Conservation (phyloP, 768 basidiomycete species). For the Kwoniella sp. region DNA sequence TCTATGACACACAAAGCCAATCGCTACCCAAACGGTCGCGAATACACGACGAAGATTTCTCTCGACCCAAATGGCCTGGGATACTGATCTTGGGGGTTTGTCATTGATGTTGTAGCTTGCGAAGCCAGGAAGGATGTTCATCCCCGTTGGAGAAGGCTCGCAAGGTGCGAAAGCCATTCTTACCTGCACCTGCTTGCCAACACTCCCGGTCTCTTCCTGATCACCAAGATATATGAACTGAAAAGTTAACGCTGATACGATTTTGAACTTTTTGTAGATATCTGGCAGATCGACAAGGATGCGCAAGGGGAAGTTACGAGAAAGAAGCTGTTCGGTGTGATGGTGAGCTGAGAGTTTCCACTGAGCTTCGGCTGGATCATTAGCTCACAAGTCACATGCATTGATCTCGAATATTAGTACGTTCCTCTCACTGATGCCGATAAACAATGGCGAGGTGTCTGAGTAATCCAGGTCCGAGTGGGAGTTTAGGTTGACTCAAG, state of each 20-base stretch:
- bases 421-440: slow-evolving; percentile 55
- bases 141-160: slow-evolving; percentile 72
- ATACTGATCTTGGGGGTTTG: neutral
- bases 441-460: slow-evolving; percentile 25
- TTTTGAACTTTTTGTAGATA: slow-evolving; percentile 52
- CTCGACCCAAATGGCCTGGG: neutral
- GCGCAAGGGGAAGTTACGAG: slow-evolving; percentile 66
- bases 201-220: too few species aligned
- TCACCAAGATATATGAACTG: too few species aligned
- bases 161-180: slow-evolving; percentile 59
- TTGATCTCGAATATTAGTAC: slow-evolving; percentile 55
- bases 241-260: too few species aligned
- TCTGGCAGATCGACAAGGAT: slow-evolving; percentile 80
- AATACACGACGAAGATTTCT: too few species aligned
- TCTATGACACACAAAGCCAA: too few species aligned
- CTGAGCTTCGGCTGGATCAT: too few species aligned
- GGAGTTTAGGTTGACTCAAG: too few species aligned
- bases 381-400: too few species aligned
- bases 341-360: too few species aligned
- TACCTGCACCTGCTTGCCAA: too few species aligned
- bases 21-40: too few species aligned
- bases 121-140: slow-evolving; percentile 69
- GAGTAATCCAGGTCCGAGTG: neutral
- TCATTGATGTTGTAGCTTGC: slow-evolving; percentile 37
- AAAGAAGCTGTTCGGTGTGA: slow-evolving; percentile 75